These are phyloP conservation scores for Globisporangium barbulae DNA, from an alignment of 352 stramenopile genomes.

Conservation along the genomic window DNA sequence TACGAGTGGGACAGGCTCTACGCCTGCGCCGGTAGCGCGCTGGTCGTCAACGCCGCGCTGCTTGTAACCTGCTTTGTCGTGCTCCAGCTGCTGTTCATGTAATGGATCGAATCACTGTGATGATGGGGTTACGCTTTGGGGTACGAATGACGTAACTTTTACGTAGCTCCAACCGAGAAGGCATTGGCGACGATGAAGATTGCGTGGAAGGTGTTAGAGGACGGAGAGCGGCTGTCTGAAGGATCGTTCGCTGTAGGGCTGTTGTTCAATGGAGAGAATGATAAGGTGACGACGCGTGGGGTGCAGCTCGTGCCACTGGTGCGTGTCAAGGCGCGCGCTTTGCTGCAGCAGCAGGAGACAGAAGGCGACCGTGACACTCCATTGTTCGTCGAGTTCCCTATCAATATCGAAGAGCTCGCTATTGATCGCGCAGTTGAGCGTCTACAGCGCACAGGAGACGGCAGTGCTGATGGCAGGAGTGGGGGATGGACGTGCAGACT, in stretches of 20 bases:
- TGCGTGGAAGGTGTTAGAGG: slow-evolving; percentile 32
- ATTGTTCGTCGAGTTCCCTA: slow-evolving; percentile 7
- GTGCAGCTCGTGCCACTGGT: slow-evolving; percentile 7
- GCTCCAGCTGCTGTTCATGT: slow-evolving; percentile 20
- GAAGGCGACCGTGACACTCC: not conserved
- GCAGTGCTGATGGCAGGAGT: not conserved
- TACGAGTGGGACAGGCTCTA: slow-evolving; percentile 86
- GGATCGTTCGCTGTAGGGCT: slow-evolving; percentile 22
- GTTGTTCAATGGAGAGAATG: not conserved
- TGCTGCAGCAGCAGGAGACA: slow-evolving; percentile 4
- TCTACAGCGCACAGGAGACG: not conserved
- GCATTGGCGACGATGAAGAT: slow-evolving; percentile 13
- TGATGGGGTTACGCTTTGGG: slow-evolving; percentile 9
- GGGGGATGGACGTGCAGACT: slow-evolving; percentile 9
- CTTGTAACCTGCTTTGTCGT: slow-evolving; percentile 18
- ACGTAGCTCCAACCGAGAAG: not conserved
- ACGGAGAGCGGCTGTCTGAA: slow-evolving; percentile 18
- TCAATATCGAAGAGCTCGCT: not conserved
- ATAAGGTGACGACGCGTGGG: not conserved
- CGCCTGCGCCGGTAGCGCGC: slow-evolving; percentile 30
- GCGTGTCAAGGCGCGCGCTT: not conserved
- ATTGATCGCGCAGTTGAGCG: not conserved
- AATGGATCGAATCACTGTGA: slow-evolving; percentile 4
- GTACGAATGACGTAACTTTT: not conserved
- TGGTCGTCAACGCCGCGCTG: slow-evolving; percentile 11